Evolutionary conservation across 768 basidiomycete genomes (phyloP).

Genomic region (Pleurotus pulmonarius): DNA sequence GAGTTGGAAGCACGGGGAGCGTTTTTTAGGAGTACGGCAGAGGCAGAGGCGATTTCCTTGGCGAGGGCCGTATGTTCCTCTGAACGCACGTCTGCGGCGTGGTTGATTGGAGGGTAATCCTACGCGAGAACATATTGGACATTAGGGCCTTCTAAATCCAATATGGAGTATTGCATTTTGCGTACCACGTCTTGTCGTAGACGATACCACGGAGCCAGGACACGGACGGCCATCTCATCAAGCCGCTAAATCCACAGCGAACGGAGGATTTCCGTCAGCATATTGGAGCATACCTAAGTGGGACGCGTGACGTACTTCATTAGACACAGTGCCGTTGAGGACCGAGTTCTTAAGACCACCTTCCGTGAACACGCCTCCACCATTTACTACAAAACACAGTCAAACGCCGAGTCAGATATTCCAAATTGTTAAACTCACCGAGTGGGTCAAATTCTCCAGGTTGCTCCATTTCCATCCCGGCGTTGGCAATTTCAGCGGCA

Average conservation of each 20-base stretch:
- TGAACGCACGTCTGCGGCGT: conserved; percentile 56
- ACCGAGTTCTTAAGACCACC: not conserved
- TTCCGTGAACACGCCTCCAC: not conserved
- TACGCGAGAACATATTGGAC: not conserved
- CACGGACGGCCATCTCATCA: conserved; percentile 52
- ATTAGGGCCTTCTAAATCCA: not conserved
- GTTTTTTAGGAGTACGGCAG: conserved; percentile 66
- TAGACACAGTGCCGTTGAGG: not conserved
- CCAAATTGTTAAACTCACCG: not conserved
- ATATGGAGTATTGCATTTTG: conserved; percentile 49
- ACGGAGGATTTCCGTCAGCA: not conserved
- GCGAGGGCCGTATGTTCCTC: conserved; percentile 65
- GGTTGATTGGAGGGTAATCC: not conserved
- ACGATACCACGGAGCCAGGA: conserved; percentile 69
- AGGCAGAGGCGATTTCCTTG: conserved; percentile 68
- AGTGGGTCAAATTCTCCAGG: conserved; percentile 10
- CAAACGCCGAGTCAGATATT: not conserved
- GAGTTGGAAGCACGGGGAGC: not conserved
- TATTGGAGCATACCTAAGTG: not conserved
- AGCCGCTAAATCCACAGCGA: not conserved
- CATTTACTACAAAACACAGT: not conserved
- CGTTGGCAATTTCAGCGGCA: conserved; percentile 15
- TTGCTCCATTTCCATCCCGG: conserved; percentile 17
- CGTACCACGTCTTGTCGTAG: conserved; percentile 60
- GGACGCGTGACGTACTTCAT: not conserved